Evolutionary conservation across 2,329 filamentous ascomycete species (phyloP), one percentile per base, ranked within the genome.

Genomic region (Aspergillus nomiae): DNA sequence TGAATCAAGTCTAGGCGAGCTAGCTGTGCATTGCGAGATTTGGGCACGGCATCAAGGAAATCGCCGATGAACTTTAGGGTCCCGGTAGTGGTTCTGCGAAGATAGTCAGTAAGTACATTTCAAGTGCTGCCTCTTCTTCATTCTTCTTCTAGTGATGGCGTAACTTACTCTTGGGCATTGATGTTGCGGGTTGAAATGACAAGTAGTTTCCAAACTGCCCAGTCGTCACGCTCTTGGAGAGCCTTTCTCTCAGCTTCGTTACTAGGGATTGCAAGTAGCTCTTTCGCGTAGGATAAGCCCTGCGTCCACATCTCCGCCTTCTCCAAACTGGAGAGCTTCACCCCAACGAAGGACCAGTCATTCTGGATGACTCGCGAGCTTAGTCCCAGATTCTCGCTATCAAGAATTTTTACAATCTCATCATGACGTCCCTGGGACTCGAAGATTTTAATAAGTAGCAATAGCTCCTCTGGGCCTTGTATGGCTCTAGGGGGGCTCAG

Each of bases 391-490:
- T 77, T 78, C 16, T 78, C 68, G 63, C 78, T 80, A 59, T 79
- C 72, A 30, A 84, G 73, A 19, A 83, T 69, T 54, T 78, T 75
- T 46, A 81, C 69, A 34, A 78, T 71, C 62, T 84, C 82, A 43
- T 69, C 63, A 56, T 74, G 70, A 24, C 73, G 75, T 4, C 71
- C 76, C 67, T 82, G 81, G 4, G 74, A 72, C 58, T 80, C 74
- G 60, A 80, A 79, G 34, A 84, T 77, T 58, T 78, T 76, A 45
- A 81, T 65, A 21, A 84, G 74, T 30, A 84, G 71, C 34, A 77
- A 70, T 43, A 84, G 67, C 66, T 84, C 82, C 68, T 82, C 80
- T 43, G 77, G 67, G n/a, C 71, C 79, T 69, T 82, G 79, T 32
- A 83, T 80, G 41, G 79, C 77, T 72, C 80, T 79, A 56, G 77